A percentile compares a stretch with the other conserved stretches of the same genome.
Conservation (phyloP, 257 asterid species). For the Solanum arcanum region DNA sequence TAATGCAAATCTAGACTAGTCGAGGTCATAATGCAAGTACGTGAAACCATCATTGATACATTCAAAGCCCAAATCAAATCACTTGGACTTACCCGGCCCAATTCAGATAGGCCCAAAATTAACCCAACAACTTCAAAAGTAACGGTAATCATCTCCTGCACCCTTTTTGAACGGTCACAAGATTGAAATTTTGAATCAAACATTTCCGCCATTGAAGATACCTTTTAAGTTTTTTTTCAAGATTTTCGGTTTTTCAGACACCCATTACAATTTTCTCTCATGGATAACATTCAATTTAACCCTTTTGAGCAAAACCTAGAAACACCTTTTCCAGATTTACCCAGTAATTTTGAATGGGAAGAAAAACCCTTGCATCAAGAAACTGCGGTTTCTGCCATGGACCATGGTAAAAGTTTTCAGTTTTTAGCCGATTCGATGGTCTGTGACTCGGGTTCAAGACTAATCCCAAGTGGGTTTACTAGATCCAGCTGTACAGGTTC, state of each 20-base stretch:
- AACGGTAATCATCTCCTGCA: background rate
- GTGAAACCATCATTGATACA: background rate
- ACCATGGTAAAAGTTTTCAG: constrained; percentile 32
- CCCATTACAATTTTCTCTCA: background rate
- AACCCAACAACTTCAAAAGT: background rate
- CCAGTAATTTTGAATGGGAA: constrained; percentile 19
- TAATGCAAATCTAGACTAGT: background rate
- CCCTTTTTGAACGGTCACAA: constrained; percentile 1
- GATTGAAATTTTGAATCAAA: constrained; percentile 3
- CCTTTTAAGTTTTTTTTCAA: background rate
- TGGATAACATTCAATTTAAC: constrained; percentile 32
- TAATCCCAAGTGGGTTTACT: constrained; percentile 49
- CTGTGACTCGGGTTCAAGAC: constrained; percentile 53
- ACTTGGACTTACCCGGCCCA: background rate
- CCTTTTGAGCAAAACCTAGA: constrained; percentile 20
- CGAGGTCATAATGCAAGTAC: background rate
- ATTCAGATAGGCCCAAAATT: background rate
- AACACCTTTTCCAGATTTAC: constrained; percentile 21
- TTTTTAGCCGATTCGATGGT: constrained; percentile 61
- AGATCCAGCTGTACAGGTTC: constrained; percentile 47
- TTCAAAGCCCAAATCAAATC: background rate
- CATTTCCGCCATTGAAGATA: background rate
- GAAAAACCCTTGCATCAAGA: constrained; percentile 34
- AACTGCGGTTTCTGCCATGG: constrained; percentile 28
- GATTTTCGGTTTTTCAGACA: background rate